Percentiles rank a stretch among this genome's conserved stretches.
Conservation (phyloP, 106 monocot species). For the Apostasia shenzhenica region DNA sequence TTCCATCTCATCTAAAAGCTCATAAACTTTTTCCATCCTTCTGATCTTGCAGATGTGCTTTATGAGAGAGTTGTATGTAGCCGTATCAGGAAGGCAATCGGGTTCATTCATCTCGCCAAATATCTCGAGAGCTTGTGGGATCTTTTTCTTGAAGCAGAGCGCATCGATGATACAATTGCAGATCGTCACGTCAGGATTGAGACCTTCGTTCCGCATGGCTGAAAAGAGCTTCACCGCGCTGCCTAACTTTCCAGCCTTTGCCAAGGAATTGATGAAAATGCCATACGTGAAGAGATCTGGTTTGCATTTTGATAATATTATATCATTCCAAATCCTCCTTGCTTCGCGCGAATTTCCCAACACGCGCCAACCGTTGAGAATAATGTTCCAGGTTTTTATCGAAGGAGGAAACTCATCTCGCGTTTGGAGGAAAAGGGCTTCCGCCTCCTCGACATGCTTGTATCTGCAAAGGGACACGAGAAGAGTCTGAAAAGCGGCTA, state of each 20-base stretch:
- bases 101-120: constrained; percentile 70
- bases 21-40: constrained; percentile 66
- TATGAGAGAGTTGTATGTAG: constrained; percentile 81
- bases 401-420: constrained; percentile 60
- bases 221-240: constrained; percentile 58
- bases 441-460: constrained; percentile 92
- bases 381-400: constrained; percentile 76
- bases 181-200: constrained; percentile 56
- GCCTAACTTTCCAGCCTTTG: constrained; percentile 62
- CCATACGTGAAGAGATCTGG: constrained; percentile 77
- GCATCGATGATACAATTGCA: constrained; percentile 82
- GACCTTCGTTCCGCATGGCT: constrained; percentile 63
- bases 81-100: constrained; percentile 54
- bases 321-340: constrained; percentile 86
- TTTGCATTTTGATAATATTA: constrained; percentile 55
- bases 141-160: constrained; percentile 79
- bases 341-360: constrained; percentile 61
- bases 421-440: constrained; percentile 63
- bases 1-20: constrained; percentile 77
- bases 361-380: constrained; percentile 91
- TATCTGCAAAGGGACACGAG: constrained; percentile 68
- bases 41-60: constrained; percentile 74
- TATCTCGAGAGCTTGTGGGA: constrained; percentile 72
- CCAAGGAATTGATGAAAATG: constrained; percentile 66
- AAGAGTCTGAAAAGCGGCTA: constrained; percentile 54